phyloP scores from a whole-genome alignment of 345 rosid genomes.

The Theobroma cacao region DNA sequence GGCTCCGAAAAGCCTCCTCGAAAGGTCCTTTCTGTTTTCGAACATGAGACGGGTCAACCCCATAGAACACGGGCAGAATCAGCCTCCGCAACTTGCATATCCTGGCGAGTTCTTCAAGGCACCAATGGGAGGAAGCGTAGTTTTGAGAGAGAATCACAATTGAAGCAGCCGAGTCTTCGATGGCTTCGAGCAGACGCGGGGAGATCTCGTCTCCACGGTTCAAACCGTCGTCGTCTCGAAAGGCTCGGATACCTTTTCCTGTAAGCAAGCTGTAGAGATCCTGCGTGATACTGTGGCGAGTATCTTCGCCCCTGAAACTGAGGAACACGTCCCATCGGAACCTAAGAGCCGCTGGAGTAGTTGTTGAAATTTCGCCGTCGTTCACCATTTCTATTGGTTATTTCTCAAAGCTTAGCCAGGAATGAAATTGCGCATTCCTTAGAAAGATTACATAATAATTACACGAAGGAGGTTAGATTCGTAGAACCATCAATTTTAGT shows the following conservation, averaged over 20 bases:
- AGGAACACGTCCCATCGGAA: slow-evolving; percentile 51
- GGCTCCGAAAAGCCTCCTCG: slow-evolving; percentile 25
- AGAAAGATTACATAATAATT: too few relatives aligned
- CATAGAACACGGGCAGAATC: slow-evolving; percentile 46
- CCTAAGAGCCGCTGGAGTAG: slow-evolving; percentile 30
- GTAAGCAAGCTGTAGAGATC: slow-evolving; percentile 25
- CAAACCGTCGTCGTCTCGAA: slow-evolving; percentile 42
- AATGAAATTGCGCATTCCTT: too few relatives aligned
- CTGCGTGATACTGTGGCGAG: slow-evolving; percentile 33
- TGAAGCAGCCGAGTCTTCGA: slow-evolving; percentile 52
- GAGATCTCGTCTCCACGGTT: slow-evolving; percentile 40
- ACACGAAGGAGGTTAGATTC: too few relatives aligned
- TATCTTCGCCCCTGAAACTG: slow-evolving; percentile 59
- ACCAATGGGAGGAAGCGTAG: slow-evolving; percentile 48
- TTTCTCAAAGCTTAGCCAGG: neutral
- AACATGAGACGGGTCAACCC: slow-evolving; percentile 48
- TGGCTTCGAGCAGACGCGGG: slow-evolving; percentile 33
- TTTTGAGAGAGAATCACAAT: slow-evolving; percentile 35
- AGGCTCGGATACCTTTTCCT: slow-evolving; percentile 28
- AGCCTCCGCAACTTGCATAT: slow-evolving; percentile 34
- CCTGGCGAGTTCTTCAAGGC: slow-evolving; percentile 46
- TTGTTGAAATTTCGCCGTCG: neutral
- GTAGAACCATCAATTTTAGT: too few relatives aligned
- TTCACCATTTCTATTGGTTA: slow-evolving; percentile 1
- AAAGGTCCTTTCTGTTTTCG: slow-evolving; percentile 40